Base-by-base conservation (phyloP, 306 rosid genomes). In the Notholithocarpus densiflorus region DNA sequence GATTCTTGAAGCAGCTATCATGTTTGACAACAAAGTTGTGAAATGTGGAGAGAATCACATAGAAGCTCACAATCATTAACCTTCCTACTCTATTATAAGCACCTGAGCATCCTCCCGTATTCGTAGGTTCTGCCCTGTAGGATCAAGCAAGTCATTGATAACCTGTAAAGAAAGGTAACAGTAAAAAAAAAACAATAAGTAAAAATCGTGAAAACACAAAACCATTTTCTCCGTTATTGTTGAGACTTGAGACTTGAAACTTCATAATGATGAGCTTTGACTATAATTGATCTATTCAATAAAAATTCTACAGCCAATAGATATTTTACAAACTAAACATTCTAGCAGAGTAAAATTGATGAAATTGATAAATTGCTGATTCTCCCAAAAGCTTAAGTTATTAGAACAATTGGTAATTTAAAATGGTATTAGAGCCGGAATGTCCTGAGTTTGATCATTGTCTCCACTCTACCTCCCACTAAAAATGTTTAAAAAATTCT, bases 81-180 rank as follows among this genome's bases (percentile, higher is more conserved):
- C 59, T 27, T 78, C 79, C 61, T 56, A 71, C 72, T 79, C 57
- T 68, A 68, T 71, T 23, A 82, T 24, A 77, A 69, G 72, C 80
- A 92, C 97, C 97, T 93, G 97, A 79, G 91, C 80, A 86, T 93
- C 97, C 85, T 93, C 96, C 87, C 96, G 88, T 56, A 93, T 88
- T 77, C 97, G 84, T 77, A 93, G 83, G 81, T 93, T 93, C 85
- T 93, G 97, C 75, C 94, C 96, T 3, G 82, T 85, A 77, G 96
- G 91, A 85, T 93, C 87, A 81, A 93, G 94, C 79, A 93, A 88
- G 82, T 93, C 96, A 3, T 90, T 93, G 83, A 93, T 93, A 89
- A 93, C 97, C 97, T 93, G 87, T 9, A 79, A 70, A 60, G 69
- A 65, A 54, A 43, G 52, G 69, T 11, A 71, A 37, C 59, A 23